phyloP scores from a whole-genome alignment of 495 filamentous ascomycete genomes.

The Articulospora tetracladia region DNA sequence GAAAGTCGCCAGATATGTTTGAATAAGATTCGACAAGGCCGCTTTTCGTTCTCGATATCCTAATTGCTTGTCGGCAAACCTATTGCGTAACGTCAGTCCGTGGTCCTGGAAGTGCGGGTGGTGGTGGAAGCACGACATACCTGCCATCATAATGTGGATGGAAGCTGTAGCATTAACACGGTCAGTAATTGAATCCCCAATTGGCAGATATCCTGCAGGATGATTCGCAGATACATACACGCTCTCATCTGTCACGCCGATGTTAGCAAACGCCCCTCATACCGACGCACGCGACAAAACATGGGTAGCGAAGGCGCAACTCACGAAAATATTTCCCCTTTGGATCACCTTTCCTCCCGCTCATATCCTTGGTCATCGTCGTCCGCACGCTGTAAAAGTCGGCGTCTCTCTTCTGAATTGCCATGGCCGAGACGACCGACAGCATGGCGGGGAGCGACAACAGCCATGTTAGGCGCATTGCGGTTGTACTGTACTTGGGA shows the following conservation, averaged over 20 bases:
- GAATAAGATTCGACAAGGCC: slow-evolving; percentile 54
- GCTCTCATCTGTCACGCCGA: slow-evolving; percentile 44
- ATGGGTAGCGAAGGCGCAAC: slow-evolving; percentile 24
- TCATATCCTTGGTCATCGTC: slow-evolving; percentile 41
- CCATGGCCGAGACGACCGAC: slow-evolving; percentile 16
- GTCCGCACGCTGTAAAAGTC: slow-evolving; percentile 28
- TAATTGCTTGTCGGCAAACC: slow-evolving; percentile 45
- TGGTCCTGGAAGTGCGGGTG: background rate
- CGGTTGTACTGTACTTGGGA: background rate
- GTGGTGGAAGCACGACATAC: slow-evolving; percentile 28
- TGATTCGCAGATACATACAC: slow-evolving; percentile 36
- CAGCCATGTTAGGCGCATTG: slow-evolving; percentile 24
- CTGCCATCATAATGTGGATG: slow-evolving; percentile 61
- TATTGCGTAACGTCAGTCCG: slow-evolving; percentile 22
- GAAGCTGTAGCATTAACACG: slow-evolving; percentile 37
- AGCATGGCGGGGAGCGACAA: slow-evolving; percentile 15
- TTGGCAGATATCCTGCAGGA: background rate
- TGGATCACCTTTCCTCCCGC: slow-evolving; percentile 40
- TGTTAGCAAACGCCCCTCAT: slow-evolving; percentile 18
- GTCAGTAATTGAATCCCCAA: slow-evolving; percentile 10
- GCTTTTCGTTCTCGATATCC: slow-evolving; percentile 40
- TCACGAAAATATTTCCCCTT: slow-evolving; percentile 58
- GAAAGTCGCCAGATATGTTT: slow-evolving; percentile 68
- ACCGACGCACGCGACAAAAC: slow-evolving; percentile 12
- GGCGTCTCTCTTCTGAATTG: slow-evolving; percentile 28